Conservation (phyloP, 2,329 filamentous ascomycete genomes). For the Aspergillus nomiae region DNA sequence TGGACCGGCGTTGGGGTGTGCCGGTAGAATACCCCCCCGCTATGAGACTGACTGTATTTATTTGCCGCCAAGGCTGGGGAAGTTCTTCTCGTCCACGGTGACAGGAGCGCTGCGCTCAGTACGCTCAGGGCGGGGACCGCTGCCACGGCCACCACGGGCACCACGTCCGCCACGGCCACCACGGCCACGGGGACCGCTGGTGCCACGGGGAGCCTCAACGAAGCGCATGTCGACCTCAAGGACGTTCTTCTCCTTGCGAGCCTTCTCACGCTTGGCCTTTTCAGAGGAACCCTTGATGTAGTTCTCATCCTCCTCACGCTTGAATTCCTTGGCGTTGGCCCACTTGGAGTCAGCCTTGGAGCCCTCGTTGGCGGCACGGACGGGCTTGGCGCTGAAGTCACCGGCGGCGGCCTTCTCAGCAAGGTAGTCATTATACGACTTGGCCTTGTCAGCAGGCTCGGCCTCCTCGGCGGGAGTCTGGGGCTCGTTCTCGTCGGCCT, state of each 20-base stretch:
- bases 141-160: constrained; percentile 47
- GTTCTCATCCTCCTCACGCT: constrained; percentile 58
- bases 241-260: constrained; percentile 88
- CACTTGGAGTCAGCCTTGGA: constrained; percentile 88
- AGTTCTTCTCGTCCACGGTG: constrained; percentile 50
- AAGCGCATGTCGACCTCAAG: constrained; percentile 86
- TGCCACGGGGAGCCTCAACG: constrained; percentile 62
- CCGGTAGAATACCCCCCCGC: neutral
- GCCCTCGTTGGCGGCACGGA: constrained; percentile 92
- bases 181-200: neutral
- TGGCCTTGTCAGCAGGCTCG: constrained; percentile 80
- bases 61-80: constrained; percentile 47
- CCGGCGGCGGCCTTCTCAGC: constrained; percentile 73
- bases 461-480: constrained; percentile 52
- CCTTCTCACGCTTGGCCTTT: constrained; percentile 81
- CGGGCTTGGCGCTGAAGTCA: constrained; percentile 63
- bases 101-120: constrained; percentile 27
- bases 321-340: constrained; percentile 73
- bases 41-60: constrained; percentile 21
- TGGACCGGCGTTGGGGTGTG: neutral
- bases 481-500: constrained; percentile 77
- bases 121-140: constrained; percentile 22
- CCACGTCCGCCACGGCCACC: constrained; percentile 31
- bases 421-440: constrained; percentile 88
- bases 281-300: constrained; percentile 74